Base-by-base conservation (phyloP, 805 yeast genomes). In the Wickerhamomyces mucosus region DNA sequence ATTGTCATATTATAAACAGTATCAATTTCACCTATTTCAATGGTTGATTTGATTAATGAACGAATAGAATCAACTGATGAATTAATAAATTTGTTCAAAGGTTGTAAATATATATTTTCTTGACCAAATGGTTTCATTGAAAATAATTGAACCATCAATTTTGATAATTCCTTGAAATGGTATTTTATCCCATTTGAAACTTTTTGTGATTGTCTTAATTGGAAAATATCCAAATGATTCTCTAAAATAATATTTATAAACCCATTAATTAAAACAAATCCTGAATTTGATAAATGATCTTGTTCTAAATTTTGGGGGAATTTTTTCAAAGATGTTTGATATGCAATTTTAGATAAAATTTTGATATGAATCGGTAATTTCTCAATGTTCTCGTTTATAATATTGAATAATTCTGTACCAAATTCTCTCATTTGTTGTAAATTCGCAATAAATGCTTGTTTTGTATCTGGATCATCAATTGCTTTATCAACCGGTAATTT, bases 401-500 rank as follows among this genome's bases (percentile, higher is more conserved):
- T 46, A 14, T 69, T 69, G 43, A 84, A 61, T 8, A 82, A 58
- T 34, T 73, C 72, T 17, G 79, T 71, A 0, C 84, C 62, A 27
- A 68, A 63, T 39, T 82, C 94, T 52, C 97, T 71, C 32, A 92
- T 56, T 15, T 61, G 60, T 54, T 82, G 82, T 46, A 92, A 59
- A 43, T 92, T 88, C 21, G 64, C 55, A 21, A 92, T 77, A 51
- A 84, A 92, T 26, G 66, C 64, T 1, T 58, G 55, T 21, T 92
- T 69, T 0, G 89, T 85, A n/a, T 69, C 75, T 2, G 75, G 69
- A 41, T 83, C 88, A 40, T 78, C 79, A 39, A 89, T 83, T 1
- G 97, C 95, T 23, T 60, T 64, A 33, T 72, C 78, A 0, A 81
- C 76, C 5, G 74, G 50, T 4, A 67, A 49, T 15, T 62, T 53